Evolutionary conservation across 495 filamentous ascomycete genomes (phyloP).

Genomic region (Aspergillus saccharolyticus): DNA sequence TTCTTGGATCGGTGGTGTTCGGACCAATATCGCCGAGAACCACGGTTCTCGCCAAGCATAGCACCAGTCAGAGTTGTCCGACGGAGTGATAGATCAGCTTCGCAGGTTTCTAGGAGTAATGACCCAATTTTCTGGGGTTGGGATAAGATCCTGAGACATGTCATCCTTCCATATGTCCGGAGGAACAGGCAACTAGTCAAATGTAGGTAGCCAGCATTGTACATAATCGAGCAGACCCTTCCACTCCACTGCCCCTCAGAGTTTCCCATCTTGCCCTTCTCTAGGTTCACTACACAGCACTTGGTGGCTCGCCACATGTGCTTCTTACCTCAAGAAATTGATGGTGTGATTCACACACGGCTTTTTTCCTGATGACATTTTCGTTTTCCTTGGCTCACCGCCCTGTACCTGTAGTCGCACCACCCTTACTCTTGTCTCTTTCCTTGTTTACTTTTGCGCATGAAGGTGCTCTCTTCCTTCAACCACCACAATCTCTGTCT

Average conservation of each 20-base stretch:
- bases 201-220: neutral
- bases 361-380: conserved; percentile 10
- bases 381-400: conserved; percentile 17
- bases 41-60: neutral
- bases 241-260: neutral
- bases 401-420: conserved; percentile 15
- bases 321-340: neutral
- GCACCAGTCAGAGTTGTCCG: neutral
- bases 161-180: neutral
- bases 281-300: neutral
- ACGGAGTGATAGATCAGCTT: neutral
- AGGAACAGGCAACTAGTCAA: neutral
- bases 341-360: neutral
- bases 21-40: neutral
- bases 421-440: conserved; percentile 6
- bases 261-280: neutral
- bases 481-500: neutral
- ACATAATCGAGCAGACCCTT: neutral
- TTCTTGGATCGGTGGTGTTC: neutral
- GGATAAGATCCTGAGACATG: neutral
- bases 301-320: neutral
- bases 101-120: neutral
- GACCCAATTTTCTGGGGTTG: neutral
- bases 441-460: neutral
- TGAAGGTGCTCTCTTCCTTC: neutral